These are phyloP conservation scores for Leccinum disarticulatum DNA, from an alignment of 768 basidiomycete species.

Conservation along the genomic window DNA sequence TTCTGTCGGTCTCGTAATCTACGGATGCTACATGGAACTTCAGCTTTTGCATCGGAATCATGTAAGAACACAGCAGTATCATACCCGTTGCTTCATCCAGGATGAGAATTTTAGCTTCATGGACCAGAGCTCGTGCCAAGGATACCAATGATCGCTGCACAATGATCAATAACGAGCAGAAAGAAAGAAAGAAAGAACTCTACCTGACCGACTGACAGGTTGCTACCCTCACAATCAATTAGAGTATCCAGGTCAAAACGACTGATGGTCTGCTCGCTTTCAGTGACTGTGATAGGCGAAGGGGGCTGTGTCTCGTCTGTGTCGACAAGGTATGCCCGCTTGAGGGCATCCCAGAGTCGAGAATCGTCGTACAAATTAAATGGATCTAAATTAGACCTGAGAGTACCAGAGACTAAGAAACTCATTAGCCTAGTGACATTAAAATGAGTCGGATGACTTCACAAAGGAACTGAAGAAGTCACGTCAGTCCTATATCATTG, in stretches of 20 bases:
- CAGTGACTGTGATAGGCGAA: slow-evolving; percentile 33
- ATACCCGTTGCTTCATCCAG: slow-evolving; percentile 86
- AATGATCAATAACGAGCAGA: slow-evolving; percentile 34
- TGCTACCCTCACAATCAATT: slow-evolving; percentile 85
- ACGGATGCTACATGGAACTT: slow-evolving; percentile 56
- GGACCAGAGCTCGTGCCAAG: slow-evolving; percentile 85
- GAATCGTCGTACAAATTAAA: slow-evolving; percentile 80
- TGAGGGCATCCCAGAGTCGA: slow-evolving; percentile 86
- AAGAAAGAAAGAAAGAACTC: neutral
- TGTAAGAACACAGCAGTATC: neutral
- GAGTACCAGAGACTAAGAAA: slow-evolving; percentile 65
- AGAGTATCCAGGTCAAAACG: slow-evolving; percentile 81
- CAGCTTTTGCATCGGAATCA: neutral
- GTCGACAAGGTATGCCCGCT: slow-evolving; percentile 80
- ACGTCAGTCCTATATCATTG: neutral
- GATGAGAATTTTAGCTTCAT: slow-evolving; percentile 80
- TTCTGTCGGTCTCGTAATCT: slow-evolving; percentile 85
- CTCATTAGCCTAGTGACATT: slow-evolving; percentile 9
- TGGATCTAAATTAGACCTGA: slow-evolving; percentile 88
- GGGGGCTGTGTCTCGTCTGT: slow-evolving; percentile 25
- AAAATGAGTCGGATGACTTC: neutral
- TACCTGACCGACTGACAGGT: slow-evolving; percentile 66
- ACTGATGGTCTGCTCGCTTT: slow-evolving; percentile 39
- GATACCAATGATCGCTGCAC: slow-evolving; percentile 77
- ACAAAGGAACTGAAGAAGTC: slow-evolving; percentile 42